phyloP scores from a whole-genome alignment of 176 grass and related monocot genomes.

The Cocos nucifera region DNA sequence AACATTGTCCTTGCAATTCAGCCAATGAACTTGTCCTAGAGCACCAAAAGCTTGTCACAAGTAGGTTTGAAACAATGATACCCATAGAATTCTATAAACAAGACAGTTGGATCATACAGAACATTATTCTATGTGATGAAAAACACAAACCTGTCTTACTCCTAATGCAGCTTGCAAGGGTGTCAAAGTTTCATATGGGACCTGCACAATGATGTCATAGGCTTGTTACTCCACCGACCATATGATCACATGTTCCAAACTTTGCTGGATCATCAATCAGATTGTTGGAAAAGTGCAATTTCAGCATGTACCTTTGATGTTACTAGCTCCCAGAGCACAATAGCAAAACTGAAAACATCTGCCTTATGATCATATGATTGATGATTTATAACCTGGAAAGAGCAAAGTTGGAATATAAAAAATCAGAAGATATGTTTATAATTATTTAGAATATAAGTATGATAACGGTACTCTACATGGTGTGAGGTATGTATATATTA shows the following conservation, averaged over 20 bases:
- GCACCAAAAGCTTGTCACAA: too few relatives aligned
- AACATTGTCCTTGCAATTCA: too few relatives aligned
- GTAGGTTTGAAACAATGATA: too few relatives aligned
- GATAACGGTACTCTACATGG: too few relatives aligned
- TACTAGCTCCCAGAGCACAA: slow-evolving; percentile 81
- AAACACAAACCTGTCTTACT: slow-evolving; percentile 68
- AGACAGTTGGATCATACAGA: too few relatives aligned
- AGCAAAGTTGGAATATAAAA: background rate
- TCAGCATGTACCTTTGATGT: slow-evolving; percentile 66
- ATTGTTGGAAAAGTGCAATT: background rate
- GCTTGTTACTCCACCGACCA: slow-evolving; percentile 2
- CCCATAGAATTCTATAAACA: too few relatives aligned
- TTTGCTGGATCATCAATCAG: background rate
- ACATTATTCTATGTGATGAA: background rate
- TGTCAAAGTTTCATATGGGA: slow-evolving; percentile 80
- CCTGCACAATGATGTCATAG: slow-evolving; percentile 32
- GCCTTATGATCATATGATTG: slow-evolving; percentile 72
- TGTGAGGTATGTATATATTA: too few relatives aligned
- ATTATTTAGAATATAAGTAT: too few relatives aligned
- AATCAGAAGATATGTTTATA: too few relatives aligned
- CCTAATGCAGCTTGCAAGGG: slow-evolving; percentile 91
- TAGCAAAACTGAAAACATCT: slow-evolving; percentile 92
- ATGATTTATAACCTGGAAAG: slow-evolving; percentile 86
- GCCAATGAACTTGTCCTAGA: too few relatives aligned
- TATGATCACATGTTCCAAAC: background rate